Evolutionary conservation across 139 green algal species (phyloP).

Genomic region (Chlamydomonas applanata): DNA sequence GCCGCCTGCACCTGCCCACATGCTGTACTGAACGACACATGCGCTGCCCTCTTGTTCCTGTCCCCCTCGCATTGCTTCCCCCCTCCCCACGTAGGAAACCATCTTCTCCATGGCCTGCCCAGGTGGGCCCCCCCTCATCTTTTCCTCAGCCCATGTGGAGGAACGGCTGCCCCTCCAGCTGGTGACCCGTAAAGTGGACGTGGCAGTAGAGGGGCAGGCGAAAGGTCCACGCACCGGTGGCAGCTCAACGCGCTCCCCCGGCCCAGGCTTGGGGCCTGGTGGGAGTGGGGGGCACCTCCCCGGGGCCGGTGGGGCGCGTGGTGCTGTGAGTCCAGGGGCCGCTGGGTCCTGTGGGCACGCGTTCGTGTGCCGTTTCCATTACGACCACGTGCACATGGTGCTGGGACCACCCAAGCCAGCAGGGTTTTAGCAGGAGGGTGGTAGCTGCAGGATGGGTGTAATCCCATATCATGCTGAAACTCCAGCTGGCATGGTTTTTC

Average conservation of each 20-base stretch:
- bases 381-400: slow-evolving; percentile 8
- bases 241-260: neutral
- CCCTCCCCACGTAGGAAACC: neutral
- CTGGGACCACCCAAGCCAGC: slow-evolving; percentile 1
- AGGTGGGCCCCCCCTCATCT: neutral
- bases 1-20: too few relatives aligned
- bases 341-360: neutral
- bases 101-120: slow-evolving; percentile 3
- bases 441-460: too few relatives aligned
- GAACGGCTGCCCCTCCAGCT: slow-evolving; percentile 4
- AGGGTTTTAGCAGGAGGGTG: too few relatives aligned
- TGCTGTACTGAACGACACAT: too few relatives aligned
- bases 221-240: neutral
- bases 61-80: neutral
- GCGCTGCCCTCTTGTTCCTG: too few relatives aligned
- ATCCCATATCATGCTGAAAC: too few relatives aligned
- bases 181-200: neutral
- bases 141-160: neutral
- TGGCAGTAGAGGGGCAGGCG: neutral
- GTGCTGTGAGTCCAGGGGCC: neutral
- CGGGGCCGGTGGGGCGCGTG: neutral
- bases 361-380: slow-evolving; percentile 4
- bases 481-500: too few relatives aligned
- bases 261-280: neutral
- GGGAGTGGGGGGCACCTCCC: neutral